phyloP scores from a whole-genome alignment of 1,139 yeast species.

The Suhomyces guaymorum region DNA sequence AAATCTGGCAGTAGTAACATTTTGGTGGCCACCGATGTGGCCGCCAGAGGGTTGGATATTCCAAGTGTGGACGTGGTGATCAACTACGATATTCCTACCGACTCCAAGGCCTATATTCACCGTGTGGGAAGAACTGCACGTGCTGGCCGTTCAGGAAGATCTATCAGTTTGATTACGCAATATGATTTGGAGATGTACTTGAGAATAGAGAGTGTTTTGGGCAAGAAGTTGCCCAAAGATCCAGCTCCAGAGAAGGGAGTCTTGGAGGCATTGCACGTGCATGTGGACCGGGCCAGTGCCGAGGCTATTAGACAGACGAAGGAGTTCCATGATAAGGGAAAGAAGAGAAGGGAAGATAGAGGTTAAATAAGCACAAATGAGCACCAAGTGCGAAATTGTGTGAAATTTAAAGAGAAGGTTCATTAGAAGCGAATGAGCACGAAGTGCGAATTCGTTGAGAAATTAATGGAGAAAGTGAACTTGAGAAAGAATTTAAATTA shows the following conservation, averaged over 20 bases:
- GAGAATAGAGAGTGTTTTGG: constrained; percentile 85
- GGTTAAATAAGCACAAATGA: no score
- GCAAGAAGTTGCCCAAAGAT: constrained; percentile 79
- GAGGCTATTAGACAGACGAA: constrained; percentile 87
- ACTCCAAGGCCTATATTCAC: constrained; percentile 96
- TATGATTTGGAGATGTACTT: constrained; percentile 87
- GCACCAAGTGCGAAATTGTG: no score
- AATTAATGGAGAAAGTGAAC: no score
- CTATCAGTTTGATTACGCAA: constrained; percentile 89
- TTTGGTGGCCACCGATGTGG: constrained; percentile 95
- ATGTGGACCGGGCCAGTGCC: constrained; percentile 89
- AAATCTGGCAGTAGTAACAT: constrained; percentile 82
- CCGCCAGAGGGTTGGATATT: constrained; percentile 96
- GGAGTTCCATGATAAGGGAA: constrained; percentile 57
- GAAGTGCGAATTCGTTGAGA: no score
- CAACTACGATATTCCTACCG: constrained; percentile 95
- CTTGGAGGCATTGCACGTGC: constrained; percentile 75
- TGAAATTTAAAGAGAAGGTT: no score
- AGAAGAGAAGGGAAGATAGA: constrained; percentile 22
- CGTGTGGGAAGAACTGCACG: constrained; percentile 98
- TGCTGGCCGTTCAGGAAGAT: constrained; percentile 94
- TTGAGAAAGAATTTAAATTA: no score
- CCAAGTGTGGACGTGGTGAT: constrained; percentile 92
- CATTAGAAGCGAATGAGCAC: no score
- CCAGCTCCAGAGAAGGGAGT: constrained; percentile 72